Conservation (phyloP, 2,329 filamentous ascomycete genomes). For the Penicillium sp. region DNA sequence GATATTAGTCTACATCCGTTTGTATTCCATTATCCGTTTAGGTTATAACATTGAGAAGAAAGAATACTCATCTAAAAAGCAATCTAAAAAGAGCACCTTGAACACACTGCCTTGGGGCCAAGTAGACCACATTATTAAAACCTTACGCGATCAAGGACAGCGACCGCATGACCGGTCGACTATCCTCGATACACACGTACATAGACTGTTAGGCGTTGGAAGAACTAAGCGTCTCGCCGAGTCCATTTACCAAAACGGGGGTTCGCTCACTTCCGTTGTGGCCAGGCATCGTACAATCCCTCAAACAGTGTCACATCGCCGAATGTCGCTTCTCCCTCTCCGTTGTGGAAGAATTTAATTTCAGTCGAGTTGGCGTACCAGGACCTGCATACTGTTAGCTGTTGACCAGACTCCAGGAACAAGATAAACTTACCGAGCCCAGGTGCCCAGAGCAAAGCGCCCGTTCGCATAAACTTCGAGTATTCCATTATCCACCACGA, state of each 20-base stretch:
- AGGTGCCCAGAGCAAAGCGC: slow-evolving; percentile 19
- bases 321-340: slow-evolving; percentile 15
- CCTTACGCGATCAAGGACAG: background rate
- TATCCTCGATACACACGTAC: background rate
- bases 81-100: background rate
- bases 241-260: background rate
- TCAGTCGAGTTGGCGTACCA: slow-evolving; percentile 21
- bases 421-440: slow-evolving; percentile 14
- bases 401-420: background rate
- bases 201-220: background rate
- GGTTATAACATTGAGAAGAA: no score
- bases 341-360: slow-evolving; percentile 20
- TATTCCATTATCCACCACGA: slow-evolving; percentile 18
- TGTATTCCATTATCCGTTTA: no score
- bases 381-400: slow-evolving; percentile 6
- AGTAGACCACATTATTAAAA: background rate
- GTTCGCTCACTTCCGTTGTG: background rate
- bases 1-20: no score
- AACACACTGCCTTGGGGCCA: background rate
- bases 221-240: background rate
- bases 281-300: slow-evolving; percentile 22
- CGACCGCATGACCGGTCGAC: background rate
- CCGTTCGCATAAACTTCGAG: slow-evolving; percentile 22
- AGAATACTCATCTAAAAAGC: background rate
- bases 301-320: slow-evolving; percentile 14